Evolutionary conservation across 106 monocot genomes (phyloP), one percentile per base, ranked within the genome.

Genomic region (Acorus calamus): DNA sequence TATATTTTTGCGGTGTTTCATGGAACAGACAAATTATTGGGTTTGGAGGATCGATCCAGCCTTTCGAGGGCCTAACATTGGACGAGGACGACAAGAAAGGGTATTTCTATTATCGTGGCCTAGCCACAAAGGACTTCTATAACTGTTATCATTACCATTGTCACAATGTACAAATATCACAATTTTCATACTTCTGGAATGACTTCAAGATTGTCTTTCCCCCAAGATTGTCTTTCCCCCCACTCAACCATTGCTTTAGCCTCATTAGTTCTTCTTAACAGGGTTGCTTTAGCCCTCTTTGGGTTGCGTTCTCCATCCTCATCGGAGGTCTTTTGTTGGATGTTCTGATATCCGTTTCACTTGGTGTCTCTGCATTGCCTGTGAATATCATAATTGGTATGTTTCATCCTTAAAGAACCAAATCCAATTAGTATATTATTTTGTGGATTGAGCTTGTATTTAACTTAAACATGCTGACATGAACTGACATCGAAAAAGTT

Each of bases 341-440:
- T 63, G 87, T 98, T 56, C 72, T 98, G 11, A 79, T 98, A 66
- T 87, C 96, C 12, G 63, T 98, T 62, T 88, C 96, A 43, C 87
- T 98, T 64, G 91, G 96, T 63, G 85, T 92, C 68, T 87, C 91
- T 56, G 80, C 87, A 41, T 72, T 91, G 9, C 91, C 96, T 62
- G 91, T 98, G 45, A 92, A 98, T 69, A 88, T 98, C 59, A 85
- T 98, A 55, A 88, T 91, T 42, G 96, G 96, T 98, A 91, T 5
- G 13, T 55, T 28, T 28, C 28, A 28, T 28, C 28, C 28, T 28
- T 28, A 28, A 28, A 28, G 28, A 28, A 28, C 28, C 28, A 28
- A 28, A 28, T 28, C 28, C 28, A 28, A 28, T 28, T 28, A 28
- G 28, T 28, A 28, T 28, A 28, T 28, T 28, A 28, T 28, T 28